Percentiles rank a stretch among this genome's conserved stretches.
Conservation (phyloP, 139 green algal species). For the Dunaliella primolecta region DNA sequence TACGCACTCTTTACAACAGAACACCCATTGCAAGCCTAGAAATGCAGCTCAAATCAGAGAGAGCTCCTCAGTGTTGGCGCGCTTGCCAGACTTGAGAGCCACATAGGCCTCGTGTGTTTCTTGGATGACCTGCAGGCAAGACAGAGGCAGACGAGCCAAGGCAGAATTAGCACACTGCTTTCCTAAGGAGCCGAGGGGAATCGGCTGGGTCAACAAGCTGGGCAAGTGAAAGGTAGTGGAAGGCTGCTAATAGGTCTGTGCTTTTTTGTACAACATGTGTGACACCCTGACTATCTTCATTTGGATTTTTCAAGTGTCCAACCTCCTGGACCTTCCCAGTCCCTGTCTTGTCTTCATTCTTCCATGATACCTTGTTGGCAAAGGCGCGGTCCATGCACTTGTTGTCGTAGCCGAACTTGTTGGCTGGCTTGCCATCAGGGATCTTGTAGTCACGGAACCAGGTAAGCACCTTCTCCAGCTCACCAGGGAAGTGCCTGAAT, state of each 20-base stretch:
- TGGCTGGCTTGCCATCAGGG: constrained; percentile 94
- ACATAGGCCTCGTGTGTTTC: constrained; percentile 64
- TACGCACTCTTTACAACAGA: background rate
- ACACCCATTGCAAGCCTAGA: background rate
- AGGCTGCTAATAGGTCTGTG: too few species aligned
- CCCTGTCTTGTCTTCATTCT: too few species aligned
- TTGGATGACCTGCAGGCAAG: constrained; percentile 50
- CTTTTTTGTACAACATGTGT: too few species aligned
- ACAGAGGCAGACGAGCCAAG: too few species aligned
- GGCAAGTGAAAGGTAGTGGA: too few species aligned
- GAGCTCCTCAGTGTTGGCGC: constrained; percentile 59
- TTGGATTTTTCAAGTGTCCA: too few species aligned
- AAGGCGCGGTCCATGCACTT: constrained; percentile 87
- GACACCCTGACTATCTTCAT: too few species aligned
- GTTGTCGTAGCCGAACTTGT: constrained; percentile 92
- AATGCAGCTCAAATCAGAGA: constrained; percentile 47
- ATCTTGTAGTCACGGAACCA: constrained; percentile 99
- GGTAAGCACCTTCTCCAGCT: constrained; percentile 87
- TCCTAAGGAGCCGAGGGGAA: too few species aligned
- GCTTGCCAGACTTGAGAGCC: constrained; percentile 56
- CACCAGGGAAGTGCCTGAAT: constrained; percentile 87
- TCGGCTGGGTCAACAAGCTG: too few species aligned
- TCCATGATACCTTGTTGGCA: constrained; percentile 57
- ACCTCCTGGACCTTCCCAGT: too few species aligned
- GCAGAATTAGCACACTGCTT: too few species aligned